A percentile compares a stretch with the other conserved stretches of the same genome.
phyloP scores from a whole-genome alignment of 116 monocot genomes.

The Cymodocea nodosa region DNA sequence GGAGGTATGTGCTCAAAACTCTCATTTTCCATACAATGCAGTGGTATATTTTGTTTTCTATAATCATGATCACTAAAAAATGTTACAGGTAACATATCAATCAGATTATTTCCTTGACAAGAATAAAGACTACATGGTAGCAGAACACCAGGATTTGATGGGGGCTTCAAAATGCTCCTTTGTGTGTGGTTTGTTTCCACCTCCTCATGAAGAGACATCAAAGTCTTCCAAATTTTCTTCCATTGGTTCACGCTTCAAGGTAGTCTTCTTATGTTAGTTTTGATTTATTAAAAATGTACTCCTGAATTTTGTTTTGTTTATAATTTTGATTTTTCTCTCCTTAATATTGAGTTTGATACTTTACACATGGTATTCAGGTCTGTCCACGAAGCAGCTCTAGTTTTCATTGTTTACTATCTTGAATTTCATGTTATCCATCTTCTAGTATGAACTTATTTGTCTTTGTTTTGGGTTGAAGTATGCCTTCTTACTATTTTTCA shows the following conservation, averaged over 20 bases:
- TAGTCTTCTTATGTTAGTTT: not conserved
- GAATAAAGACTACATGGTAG: conserved; percentile 76
- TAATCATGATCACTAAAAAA: not conserved
- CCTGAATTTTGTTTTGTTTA: not conserved
- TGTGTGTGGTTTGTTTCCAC: conserved; percentile 46
- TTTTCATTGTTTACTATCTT: not conserved
- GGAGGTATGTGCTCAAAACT: conserved; percentile 23
- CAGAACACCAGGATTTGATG: conserved; percentile 54
- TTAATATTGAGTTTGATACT: not conserved
- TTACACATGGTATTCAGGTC: too few species aligned
- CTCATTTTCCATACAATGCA: too few species aligned
- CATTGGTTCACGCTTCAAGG: conserved; percentile 66
- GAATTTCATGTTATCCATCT: not conserved
- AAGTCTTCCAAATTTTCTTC: conserved; percentile 75
- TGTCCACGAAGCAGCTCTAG: too few species aligned
- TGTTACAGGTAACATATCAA: conserved; percentile 41
- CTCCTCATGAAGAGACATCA: conserved; percentile 35
- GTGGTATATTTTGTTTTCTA: not conserved
- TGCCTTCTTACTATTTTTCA: too few species aligned
- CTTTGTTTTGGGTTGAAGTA: too few species aligned
- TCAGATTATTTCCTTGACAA: conserved; percentile 63
- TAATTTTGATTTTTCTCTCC: not conserved
- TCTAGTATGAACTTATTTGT: too few species aligned
- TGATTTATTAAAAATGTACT: not conserved
- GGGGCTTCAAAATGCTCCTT: conserved; percentile 52